These are phyloP conservation scores for Eucalyptus virginea DNA, from an alignment of 345 rosid genomes.

Conservation along the genomic window DNA sequence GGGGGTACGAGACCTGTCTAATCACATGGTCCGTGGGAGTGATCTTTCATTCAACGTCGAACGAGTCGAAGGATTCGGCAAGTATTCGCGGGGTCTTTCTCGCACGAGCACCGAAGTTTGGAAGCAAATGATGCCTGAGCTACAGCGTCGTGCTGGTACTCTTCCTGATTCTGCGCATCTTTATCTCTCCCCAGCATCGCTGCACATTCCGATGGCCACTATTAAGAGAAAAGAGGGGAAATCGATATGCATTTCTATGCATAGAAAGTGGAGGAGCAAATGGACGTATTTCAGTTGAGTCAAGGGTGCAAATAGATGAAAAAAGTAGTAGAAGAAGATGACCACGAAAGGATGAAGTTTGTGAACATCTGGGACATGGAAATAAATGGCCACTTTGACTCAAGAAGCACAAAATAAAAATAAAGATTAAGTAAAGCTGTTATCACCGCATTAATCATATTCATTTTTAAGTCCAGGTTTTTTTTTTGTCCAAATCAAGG, in stretches of 20 bases:
- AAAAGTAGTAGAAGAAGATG: neutral
- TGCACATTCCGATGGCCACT: neutral
- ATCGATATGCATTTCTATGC: neutral
- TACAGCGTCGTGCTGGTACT: neutral
- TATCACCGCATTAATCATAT: neutral
- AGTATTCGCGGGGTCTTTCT: neutral
- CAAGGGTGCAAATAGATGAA: neutral
- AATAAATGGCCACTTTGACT: neutral
- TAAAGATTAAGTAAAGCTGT: neutral
- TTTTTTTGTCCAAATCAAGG: neutral
- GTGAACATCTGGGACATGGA: neutral
- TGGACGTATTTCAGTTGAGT: neutral
- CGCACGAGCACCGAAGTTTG: neutral
- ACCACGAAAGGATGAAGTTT: neutral
- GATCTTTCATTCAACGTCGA: neutral
- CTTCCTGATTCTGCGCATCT: neutral
- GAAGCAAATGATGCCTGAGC: neutral
- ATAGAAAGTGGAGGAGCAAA: neutral
- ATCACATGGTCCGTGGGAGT: neutral
- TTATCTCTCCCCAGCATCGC: neutral
- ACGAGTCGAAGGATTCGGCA: neutral
- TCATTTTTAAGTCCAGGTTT: neutral
- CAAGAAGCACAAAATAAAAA: too few species aligned
- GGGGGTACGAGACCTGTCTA: neutral
- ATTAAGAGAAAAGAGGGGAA: neutral